Evolutionary conservation across 176 grass and related monocot genomes (phyloP), one percentile per base, ranked within the genome.

Genomic region (Puya raimondii): DNA sequence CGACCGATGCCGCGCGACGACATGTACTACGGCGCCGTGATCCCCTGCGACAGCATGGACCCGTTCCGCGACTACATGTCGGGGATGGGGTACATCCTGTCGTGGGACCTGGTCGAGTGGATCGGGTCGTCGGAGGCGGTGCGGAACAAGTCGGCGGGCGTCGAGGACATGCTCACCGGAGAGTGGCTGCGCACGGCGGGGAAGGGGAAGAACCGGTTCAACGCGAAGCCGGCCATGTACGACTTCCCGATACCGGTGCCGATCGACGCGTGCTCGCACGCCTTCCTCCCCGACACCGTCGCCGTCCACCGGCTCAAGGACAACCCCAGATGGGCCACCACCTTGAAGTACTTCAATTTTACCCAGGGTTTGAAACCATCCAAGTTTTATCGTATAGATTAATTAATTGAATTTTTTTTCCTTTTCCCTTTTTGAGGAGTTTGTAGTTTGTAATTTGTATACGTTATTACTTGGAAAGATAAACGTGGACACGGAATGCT

Each of bases 61-160:
- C 72, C 80, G 8, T 69, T 50, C 17, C 74, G 65, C 72, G 72
- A 73, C 51, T 94, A 86, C 90, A 94, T 94, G 90, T 87, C 88
- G 64, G 90, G 90, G 9, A 94, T 94, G 90, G 90, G 90, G 18
- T 94, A 94, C 86, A 61, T 83, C 29, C 50, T 92, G 25, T 92
- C 89, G 11, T 88, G 85, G 89, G 89, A 92, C 82, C 69, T 92
- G 4, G 85, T 81, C 23, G 59, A 13, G 20, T 92, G 89, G 89
- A 47, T 92, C 16, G 49, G 82, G 13, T 77, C 65, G 64, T 75
- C 83, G 11, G 70, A 68, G 51, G 54, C 67, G 71, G 74, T 15
- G 11, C 29, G 72, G 49, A 81, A 81, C 80, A 77, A 89, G 26
- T 86, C 78, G 25, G 0, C 9, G 1, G 90, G 90, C 0, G 64